Evolutionary conservation across 2,329 filamentous ascomycete species (phyloP), one percentile per base, ranked within the genome.

Genomic region (Penicillium sp.): DNA sequence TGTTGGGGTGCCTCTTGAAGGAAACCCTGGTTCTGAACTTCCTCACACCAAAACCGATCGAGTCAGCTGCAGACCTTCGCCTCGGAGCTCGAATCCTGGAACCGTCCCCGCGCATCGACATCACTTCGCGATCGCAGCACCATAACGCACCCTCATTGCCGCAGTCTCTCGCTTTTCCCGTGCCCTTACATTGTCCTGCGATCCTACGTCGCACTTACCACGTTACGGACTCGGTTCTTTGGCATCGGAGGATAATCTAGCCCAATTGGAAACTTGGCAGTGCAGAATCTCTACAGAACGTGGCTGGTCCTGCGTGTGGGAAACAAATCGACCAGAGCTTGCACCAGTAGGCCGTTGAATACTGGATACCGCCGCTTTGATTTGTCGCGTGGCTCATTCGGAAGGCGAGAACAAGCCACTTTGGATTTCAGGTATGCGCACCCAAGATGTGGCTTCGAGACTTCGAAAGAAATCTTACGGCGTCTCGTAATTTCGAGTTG

Each of bases 201-300:
- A 60, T 38, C 12, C 35, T 25, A 57, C 45, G 22, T 62, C 37
- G 52, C 50, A 35, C 42, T 38, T 48, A 47, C 37, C 53, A 48
- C 55, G 17, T 37, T 41, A 58, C 52, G 39, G 56, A 52, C 42
- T 53, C 43, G 43, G 58, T 31, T 2, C 22, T 47, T 28, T 54
- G 49, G 17, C 39, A 50, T 61, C 63, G 59, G 59, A 62, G 57
- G 54, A 60, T 47, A 47, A 31, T 34, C 50, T 60, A 58, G 67
- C 48, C 61, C 58, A 62, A 68, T 69, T 69, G 66, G 38, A 64
- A 66, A 68, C n/a, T 28, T 47, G 45, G 56, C 64, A 57, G 50
- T 55, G 56, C 54, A 28, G 37, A 58, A 66, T 64, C 65, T 35
- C n/a, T 35, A 56, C 63, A 64, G 60, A 66, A 63, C 67, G 64